Percentiles rank a stretch among this genome's conserved stretches.
phyloP scores from a whole-genome alignment of 73 alveolate species.

The Paramecium caudatum region DNA sequence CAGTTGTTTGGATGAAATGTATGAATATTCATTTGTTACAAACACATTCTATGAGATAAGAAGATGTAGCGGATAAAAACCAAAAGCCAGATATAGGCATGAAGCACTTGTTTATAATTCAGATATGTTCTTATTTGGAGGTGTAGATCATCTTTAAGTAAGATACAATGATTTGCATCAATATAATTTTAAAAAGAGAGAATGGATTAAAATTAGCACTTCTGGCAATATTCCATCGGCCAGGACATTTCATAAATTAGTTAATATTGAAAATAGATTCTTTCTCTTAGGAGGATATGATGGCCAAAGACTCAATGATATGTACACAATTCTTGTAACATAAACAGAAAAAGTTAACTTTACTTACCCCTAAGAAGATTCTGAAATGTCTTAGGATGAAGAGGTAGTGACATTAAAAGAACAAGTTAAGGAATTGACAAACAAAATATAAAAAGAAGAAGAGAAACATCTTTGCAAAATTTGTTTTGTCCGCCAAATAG shows the following conservation, averaged over 20 bases:
- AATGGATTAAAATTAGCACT: constrained; percentile 80
- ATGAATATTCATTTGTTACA: constrained; percentile 82
- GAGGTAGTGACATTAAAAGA: constrained; percentile 56
- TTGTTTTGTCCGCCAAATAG: constrained; percentile 48
- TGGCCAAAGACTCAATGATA: constrained; percentile 87
- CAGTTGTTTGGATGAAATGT: constrained; percentile 92
- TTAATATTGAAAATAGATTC: constrained; percentile 61
- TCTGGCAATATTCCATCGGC: constrained; percentile 80
- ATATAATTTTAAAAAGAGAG: constrained; percentile 70
- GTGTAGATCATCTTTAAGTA: constrained; percentile 83
- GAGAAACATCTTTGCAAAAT: constrained; percentile 67
- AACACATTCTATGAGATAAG: constrained; percentile 82
- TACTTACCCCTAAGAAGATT: constrained; percentile 29
- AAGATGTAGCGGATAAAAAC: constrained; percentile 69
- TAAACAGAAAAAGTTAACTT: constrained; percentile 39
- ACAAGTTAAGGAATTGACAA: constrained; percentile 45
- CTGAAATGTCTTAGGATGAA: not conserved
- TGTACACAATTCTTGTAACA: constrained; percentile 76
- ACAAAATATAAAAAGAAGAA: constrained; percentile 58
- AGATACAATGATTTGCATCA: constrained; percentile 84
- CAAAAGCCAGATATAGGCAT: constrained; percentile 86
- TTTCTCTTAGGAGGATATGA: constrained; percentile 88
- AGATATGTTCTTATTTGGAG: constrained; percentile 85
- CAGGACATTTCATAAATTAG: constrained; percentile 85
- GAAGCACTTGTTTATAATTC: constrained; percentile 79